Conservation (phyloP, 371 early-diverging fungal species). For the Lichtheimia ramosa region DNA sequence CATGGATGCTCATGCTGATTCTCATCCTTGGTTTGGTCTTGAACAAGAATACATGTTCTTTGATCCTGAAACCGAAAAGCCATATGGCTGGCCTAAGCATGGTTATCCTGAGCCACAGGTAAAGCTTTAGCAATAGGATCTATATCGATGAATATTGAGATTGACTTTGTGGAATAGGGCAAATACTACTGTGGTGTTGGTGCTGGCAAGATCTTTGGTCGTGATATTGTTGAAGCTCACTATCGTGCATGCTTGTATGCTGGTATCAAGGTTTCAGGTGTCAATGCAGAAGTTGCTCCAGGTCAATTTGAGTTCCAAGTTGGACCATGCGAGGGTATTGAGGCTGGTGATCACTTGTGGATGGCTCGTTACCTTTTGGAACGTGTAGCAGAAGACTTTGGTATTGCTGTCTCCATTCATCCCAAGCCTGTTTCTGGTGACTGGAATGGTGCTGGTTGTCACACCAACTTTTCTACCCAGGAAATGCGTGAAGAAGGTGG, state of each 20-base stretch:
- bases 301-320: slow-evolving; percentile 57
- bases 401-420: slow-evolving; percentile 49
- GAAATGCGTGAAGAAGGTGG: slow-evolving; percentile 54
- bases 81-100: slow-evolving; percentile 60
- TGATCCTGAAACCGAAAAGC: slow-evolving; percentile 51
- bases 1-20: slow-evolving; percentile 44
- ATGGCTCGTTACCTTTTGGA: slow-evolving; percentile 49
- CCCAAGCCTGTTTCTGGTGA: slow-evolving; percentile 58
- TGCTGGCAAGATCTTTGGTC: slow-evolving; percentile 50
- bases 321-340: slow-evolving; percentile 55
- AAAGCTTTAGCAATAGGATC: too few relatives aligned
- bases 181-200: slow-evolving; percentile 65
- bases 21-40: slow-evolving; percentile 63
- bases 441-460: slow-evolving; percentile 55
- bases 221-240: slow-evolving; percentile 63
- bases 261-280: slow-evolving; percentile 46
- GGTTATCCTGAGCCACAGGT: slow-evolving; percentile 65
- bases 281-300: slow-evolving; percentile 45
- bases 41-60: slow-evolving; percentile 63
- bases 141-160: too few relatives aligned
- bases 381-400: slow-evolving; percentile 59
- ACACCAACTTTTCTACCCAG: slow-evolving; percentile 50
- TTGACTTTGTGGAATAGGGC: slow-evolving; percentile 14
- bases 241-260: slow-evolving; percentile 60
- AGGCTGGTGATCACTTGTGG: slow-evolving; percentile 52